These are phyloP conservation scores for Chloranthus sessilifolius DNA, from an alignment of 164 flowering plant genomes.

Conservation along the genomic window DNA sequence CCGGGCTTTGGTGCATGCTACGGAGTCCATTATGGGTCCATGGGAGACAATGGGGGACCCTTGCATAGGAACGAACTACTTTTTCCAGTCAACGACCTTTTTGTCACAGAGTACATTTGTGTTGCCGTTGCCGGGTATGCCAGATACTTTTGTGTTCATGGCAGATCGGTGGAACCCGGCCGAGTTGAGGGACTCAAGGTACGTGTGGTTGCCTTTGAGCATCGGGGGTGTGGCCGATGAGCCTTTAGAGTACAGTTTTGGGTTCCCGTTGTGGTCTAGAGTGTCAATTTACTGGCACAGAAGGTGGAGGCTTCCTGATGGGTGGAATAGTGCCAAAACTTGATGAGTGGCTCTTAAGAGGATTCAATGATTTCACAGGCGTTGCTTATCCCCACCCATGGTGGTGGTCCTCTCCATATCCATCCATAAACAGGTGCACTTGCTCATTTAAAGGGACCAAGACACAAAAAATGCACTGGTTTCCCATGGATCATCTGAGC, in stretches of 20 bases:
- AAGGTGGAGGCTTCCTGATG: constrained; percentile 75
- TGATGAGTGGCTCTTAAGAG: too few relatives aligned
- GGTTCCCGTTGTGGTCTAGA: constrained; percentile 93
- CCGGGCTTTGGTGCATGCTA: constrained; percentile 86
- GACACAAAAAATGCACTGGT: too few relatives aligned
- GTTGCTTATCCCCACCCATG: too few relatives aligned
- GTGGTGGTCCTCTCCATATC: too few relatives aligned
- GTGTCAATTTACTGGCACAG: constrained; percentile 96
- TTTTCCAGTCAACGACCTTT: constrained; percentile 62
- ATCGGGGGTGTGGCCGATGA: constrained; percentile 76
- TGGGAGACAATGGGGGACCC: constrained; percentile 97
- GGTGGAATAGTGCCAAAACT: constrained; percentile 22
- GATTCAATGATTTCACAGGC: too few relatives aligned
- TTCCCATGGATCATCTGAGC: too few relatives aligned
- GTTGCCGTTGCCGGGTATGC: constrained; percentile 56
- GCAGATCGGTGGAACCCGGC: constrained; percentile 96
- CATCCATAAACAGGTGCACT: too few relatives aligned
- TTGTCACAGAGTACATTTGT: constrained; percentile 89
- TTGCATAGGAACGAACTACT: constrained; percentile 76
- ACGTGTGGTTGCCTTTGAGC: constrained; percentile 84
- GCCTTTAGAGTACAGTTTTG: constrained; percentile 78
- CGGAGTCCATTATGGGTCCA: constrained; percentile 89
- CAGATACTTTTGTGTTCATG: constrained; percentile 74
- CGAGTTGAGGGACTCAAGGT: constrained; percentile 80
- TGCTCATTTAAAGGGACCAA: too few relatives aligned